Percentiles rank a stretch among this genome's conserved stretches.
These are phyloP conservation scores for Colletotrichum sp. DNA, from an alignment of 2,329 filamentous ascomycete species.

Conservation along the genomic window DNA sequence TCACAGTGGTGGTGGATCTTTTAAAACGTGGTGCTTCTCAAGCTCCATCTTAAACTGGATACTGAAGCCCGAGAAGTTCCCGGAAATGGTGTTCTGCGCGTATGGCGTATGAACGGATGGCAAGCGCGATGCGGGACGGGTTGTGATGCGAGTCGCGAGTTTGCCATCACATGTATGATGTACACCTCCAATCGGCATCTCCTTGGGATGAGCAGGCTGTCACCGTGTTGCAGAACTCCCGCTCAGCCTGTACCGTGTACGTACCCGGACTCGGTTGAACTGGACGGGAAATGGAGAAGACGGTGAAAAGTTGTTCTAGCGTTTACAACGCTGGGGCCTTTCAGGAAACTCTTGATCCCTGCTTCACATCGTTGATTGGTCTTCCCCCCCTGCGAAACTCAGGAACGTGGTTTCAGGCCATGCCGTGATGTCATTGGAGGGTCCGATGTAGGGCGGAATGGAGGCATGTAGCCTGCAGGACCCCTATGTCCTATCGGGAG, in stretches of 20 bases:
- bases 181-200: background rate
- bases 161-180: slow-evolving; percentile 5
- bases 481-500: slow-evolving; percentile 18
- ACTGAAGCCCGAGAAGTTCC: slow-evolving; percentile 8
- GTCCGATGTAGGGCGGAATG: slow-evolving; percentile 11
- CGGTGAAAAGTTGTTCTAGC: slow-evolving; percentile 18
- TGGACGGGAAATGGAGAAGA: background rate
- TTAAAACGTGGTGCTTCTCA: slow-evolving; percentile 8
- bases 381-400: background rate
- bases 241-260: background rate
- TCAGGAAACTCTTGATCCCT: background rate
- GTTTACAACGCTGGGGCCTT: background rate
- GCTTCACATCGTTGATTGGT: slow-evolving; percentile 7
- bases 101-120: background rate
- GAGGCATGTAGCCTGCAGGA: slow-evolving; percentile 21
- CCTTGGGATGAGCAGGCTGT: background rate
- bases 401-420: slow-evolving; percentile 20
- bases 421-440: slow-evolving; percentile 20
- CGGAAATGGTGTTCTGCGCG: background rate
- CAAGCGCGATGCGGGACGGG: background rate
- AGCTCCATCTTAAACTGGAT: background rate
- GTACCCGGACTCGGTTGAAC: background rate
- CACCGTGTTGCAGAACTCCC: background rate
- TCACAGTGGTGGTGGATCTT: background rate
- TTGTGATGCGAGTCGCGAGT: background rate